These are phyloP conservation scores for Vitis vinifera DNA, from an alignment of 164 flowering plant species.

Conservation along the genomic window ASM3070453v1 NC_081805.1:7041001-7041500, in stretches of 20 bases:
- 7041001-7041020: conserved; percentile 67
- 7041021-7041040: conserved; percentile 75
- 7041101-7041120: conserved; percentile 64
- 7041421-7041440: conserved; percentile 62
- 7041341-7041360: conserved; percentile 74
- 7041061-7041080: conserved; percentile 68
- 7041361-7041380: conserved; percentile 72
- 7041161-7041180: conserved; percentile 44
- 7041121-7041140: conserved; percentile 86
- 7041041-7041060: conserved; percentile 78
- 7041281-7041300: conserved; percentile 63
- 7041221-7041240: conserved; percentile 72
- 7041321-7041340: conserved; percentile 67
- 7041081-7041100: conserved; percentile 76
- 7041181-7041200: conserved; percentile 82
- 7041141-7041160: conserved; percentile 41
- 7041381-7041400: conserved; percentile 53
- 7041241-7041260: conserved; percentile 77
- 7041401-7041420: conserved; percentile 51
- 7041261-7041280: conserved; percentile 52
- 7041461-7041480: conserved; percentile 65
- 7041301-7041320: conserved; percentile 48
- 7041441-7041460: conserved; percentile 79
- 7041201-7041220: conserved; percentile 71
- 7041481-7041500: conserved; percentile 65